Evolutionary conservation across 139 green algal species (phyloP).

Genomic region (Picochlorum sp.): DNA sequence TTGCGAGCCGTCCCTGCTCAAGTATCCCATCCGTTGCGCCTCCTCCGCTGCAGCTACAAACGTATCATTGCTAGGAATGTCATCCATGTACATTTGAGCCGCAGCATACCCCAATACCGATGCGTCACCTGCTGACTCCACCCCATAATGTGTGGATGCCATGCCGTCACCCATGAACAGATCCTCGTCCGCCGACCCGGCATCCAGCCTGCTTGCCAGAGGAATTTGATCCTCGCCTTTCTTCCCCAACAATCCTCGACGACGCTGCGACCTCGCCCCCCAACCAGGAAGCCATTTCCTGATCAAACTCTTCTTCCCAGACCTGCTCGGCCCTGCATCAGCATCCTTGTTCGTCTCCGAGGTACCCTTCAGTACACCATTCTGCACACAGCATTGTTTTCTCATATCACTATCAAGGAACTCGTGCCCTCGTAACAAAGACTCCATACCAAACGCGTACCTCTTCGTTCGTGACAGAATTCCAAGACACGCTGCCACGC

Average conservation of each 20-base stretch:
- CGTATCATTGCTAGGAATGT: not conserved
- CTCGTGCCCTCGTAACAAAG: no score
- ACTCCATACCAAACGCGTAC: no score
- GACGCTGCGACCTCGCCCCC: not conserved
- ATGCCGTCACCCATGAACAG: no score
- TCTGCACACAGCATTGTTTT: no score
- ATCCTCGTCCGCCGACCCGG: no score
- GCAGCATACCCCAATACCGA: not conserved
- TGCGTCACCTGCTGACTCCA: not conserved
- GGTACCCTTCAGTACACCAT: no score
- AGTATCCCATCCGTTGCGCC: no score
- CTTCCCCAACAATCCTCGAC: not conserved
- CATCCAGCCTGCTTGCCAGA: not conserved
- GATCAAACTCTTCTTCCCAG: not conserved
- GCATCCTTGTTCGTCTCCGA: not conserved
- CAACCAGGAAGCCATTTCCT: conserved; percentile 1
- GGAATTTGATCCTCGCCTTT: not conserved
- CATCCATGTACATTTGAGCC: not conserved
- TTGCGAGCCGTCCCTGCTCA: no score
- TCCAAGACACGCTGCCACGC: no score
- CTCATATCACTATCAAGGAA: no score
- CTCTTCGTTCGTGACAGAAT: no score
- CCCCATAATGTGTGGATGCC: no score
- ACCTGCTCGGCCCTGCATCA: not conserved
- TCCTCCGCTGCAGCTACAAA: conserved; percentile 1